Conservation (phyloP, 2,329 filamentous ascomycete genomes). For the Coniochaeta sp. region DNA sequence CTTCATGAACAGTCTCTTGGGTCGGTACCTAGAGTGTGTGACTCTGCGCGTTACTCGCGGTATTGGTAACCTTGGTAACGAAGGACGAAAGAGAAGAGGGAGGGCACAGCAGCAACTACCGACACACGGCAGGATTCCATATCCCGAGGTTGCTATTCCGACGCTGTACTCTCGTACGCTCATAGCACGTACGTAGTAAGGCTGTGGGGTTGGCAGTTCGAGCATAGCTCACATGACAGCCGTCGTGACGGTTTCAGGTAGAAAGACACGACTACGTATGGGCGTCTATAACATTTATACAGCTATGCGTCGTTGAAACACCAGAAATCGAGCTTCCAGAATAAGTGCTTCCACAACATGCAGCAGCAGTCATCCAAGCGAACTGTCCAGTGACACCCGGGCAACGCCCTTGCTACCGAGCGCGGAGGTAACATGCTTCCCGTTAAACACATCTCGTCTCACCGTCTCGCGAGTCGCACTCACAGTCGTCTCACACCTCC, state of each 20-base stretch:
- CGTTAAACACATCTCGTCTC: not conserved
- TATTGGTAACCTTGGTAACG: not conserved
- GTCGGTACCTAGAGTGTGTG: not conserved
- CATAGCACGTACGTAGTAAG: not conserved
- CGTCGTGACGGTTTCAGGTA: not conserved
- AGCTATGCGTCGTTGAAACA: not conserved
- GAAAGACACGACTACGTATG: not conserved
- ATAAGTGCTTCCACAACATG: not conserved
- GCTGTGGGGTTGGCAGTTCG: not conserved
- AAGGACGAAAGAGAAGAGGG: not conserved
- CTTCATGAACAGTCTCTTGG: not conserved
- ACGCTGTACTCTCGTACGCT: not conserved
- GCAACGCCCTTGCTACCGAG: not conserved
- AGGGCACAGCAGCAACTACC: not conserved
- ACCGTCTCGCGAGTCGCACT: not conserved
- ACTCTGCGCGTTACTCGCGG: not conserved
- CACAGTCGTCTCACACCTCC: constrained; percentile 1
- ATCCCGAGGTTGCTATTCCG: not conserved
- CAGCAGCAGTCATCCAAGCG: not conserved
- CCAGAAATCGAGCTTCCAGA: not conserved
- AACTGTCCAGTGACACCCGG: not conserved
- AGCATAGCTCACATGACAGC: not conserved
- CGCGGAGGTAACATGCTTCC: not conserved
- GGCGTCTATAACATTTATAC: not conserved
- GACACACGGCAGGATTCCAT: not conserved